phyloP scores from a whole-genome alignment of 352 stramenopile genomes.

The Globisporangium nodosum region DNA sequence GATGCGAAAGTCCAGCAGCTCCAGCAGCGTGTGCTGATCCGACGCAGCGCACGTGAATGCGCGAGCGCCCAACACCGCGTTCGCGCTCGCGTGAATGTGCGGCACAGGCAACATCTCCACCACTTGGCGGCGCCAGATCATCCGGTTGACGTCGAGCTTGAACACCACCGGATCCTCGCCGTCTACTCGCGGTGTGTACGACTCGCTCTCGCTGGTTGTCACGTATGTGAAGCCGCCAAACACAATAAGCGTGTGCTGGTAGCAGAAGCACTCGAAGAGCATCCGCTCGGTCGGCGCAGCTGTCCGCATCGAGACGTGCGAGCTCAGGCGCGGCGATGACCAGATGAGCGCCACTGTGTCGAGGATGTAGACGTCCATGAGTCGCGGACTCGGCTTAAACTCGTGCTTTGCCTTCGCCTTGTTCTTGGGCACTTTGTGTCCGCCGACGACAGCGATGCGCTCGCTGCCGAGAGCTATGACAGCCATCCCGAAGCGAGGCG shows the following conservation, averaged over 20 bases:
- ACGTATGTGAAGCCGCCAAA: conserved; percentile 48
- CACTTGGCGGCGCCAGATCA: conserved; percentile 61
- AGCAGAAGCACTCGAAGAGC: conserved; percentile 46
- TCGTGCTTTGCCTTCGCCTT: conserved; percentile 3
- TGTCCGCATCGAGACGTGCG: conserved; percentile 23
- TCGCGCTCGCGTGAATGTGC: conserved; percentile 29
- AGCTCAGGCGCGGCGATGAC: conserved; percentile 38
- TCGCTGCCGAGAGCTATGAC: conserved; percentile 34
- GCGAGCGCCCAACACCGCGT: conserved; percentile 19
- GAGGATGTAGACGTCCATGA: conserved; percentile 42
- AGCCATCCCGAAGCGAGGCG: conserved; percentile 41
- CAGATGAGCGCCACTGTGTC: conserved; percentile 42
- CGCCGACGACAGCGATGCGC: conserved; percentile 35
- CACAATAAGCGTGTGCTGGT: conserved; percentile 28
- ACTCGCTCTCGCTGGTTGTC: conserved; percentile 33
- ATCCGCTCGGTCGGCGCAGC: conserved; percentile 31
- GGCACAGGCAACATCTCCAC: conserved; percentile 7
- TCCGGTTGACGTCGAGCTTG: conserved; percentile 52
- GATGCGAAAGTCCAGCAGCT: conserved; percentile 23
- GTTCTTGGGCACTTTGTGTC: conserved; percentile 14
- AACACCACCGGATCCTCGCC: conserved; percentile 24
- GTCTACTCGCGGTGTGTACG: conserved; percentile 24
- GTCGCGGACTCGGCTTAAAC: conserved; percentile 9
- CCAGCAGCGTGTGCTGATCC: conserved; percentile 17
- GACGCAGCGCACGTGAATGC: conserved; percentile 19